Conservation (phyloP, 2,329 filamentous ascomycete genomes). For the Saccharata proteae region DNA sequence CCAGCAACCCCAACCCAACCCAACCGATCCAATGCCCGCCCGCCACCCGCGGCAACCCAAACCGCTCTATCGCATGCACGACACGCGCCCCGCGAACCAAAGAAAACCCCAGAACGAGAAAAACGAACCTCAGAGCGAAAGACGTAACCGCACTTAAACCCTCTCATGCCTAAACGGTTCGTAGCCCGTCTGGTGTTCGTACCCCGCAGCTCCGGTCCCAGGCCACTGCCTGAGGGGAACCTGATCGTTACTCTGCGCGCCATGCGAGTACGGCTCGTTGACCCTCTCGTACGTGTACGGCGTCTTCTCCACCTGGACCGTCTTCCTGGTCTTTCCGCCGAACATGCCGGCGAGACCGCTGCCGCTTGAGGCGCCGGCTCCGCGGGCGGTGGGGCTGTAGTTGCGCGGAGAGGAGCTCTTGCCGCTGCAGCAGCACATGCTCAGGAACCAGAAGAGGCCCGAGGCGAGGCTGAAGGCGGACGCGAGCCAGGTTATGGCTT, state of each 20-base stretch:
- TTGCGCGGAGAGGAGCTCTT: conserved; percentile 29
- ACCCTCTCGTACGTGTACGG: conserved; percentile 50
- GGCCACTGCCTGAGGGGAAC: conserved; percentile 2
- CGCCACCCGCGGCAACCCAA: too few relatives aligned
- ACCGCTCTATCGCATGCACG: too few relatives aligned
- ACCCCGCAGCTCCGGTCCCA: conserved; percentile 4
- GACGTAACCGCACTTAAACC: too few relatives aligned
- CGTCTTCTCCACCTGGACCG: conserved; percentile 45
- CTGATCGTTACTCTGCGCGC: conserved; percentile 1
- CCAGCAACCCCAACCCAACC: too few relatives aligned
- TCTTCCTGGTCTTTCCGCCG: too few relatives aligned
- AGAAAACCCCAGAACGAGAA: too few relatives aligned
- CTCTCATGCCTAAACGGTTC: conserved; percentile 8
- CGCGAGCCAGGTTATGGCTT: conserved; percentile 65
- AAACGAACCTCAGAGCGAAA: too few relatives aligned
- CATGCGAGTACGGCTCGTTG: conserved; percentile 21
- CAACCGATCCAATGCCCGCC: too few relatives aligned
- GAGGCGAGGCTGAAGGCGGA: conserved; percentile 64
- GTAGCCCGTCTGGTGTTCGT: conserved; percentile 10
- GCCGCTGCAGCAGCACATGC: conserved; percentile 82
- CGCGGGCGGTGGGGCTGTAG: conserved; percentile 13
- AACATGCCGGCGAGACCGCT: too few relatives aligned
- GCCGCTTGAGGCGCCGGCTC: conserved; percentile 9
- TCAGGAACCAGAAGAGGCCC: conserved; percentile 82
- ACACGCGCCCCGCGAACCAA: too few relatives aligned